phyloP scores from a whole-genome alignment of 73 alveolate genomes.

The Paramecium sonneborni region DNA sequence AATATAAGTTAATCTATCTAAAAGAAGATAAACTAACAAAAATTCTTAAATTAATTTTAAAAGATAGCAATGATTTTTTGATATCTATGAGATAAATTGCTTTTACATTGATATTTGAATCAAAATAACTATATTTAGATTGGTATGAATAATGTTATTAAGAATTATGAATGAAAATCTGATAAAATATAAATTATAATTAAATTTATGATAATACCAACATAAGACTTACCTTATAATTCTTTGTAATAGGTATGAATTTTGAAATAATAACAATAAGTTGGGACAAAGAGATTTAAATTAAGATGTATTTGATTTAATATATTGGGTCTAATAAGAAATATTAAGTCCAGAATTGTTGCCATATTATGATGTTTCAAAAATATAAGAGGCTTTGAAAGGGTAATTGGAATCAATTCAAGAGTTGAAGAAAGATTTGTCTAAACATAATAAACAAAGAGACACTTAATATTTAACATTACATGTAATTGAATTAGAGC shows the following conservation, averaged over 20 bases:
- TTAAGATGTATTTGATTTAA: not conserved
- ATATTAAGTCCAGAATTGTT: constrained; percentile 25
- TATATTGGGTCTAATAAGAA: not conserved
- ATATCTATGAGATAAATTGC: too few species aligned
- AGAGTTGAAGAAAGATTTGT: not conserved
- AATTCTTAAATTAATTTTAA: too few species aligned
- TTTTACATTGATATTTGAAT: too few species aligned
- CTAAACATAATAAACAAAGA: not conserved
- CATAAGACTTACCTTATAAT: not conserved
- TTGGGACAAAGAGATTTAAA: not conserved
- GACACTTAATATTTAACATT: constrained; percentile 24
- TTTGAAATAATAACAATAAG: not conserved
- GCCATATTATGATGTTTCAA: not conserved
- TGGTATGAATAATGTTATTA: not conserved
- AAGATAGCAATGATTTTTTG: too few species aligned
- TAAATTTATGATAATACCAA: not conserved
- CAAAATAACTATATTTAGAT: not conserved
- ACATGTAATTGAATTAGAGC: constrained; percentile 52
- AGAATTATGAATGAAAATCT: not conserved
- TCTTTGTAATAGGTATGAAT: not conserved
- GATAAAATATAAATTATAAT: not conserved
- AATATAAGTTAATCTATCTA: too few species aligned
- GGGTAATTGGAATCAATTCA: not conserved
- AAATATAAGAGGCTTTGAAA: not conserved
- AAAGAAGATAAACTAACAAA: too few species aligned